Evolutionary conservation across 441 rosid species (phyloP).

Genomic region (Mallotus repandus): DNA sequence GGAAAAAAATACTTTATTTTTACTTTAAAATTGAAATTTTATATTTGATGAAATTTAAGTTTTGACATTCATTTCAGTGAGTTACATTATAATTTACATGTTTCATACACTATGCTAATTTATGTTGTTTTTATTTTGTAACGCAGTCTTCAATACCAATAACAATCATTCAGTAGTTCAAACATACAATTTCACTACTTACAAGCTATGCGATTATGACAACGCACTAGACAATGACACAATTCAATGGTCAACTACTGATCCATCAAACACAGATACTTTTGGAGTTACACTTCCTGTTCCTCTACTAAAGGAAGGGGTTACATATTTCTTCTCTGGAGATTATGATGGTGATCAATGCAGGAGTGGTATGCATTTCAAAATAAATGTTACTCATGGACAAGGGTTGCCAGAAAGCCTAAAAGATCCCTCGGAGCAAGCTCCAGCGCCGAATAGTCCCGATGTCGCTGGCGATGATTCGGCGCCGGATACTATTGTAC

Average conservation of each 20-base stretch:
- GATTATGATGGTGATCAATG: constrained; percentile 94
- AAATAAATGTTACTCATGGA: constrained; percentile 70
- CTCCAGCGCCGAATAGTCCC: constrained; percentile 61
- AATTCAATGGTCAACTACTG: constrained; percentile 57
- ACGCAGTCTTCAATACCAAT: constrained; percentile 83
- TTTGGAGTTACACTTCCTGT: constrained; percentile 54
- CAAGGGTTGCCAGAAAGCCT: constrained; percentile 65
- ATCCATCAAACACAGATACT: constrained; percentile 75
- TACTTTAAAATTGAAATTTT: too few species aligned
- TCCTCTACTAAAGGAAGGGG: constrained; percentile 72
- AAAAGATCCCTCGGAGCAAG: constrained; percentile 44
- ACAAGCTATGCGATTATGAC: constrained; percentile 68
- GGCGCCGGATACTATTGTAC: constrained; percentile 75
- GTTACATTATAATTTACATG: not conserved
- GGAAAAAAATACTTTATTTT: too few species aligned
- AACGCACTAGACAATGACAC: constrained; percentile 53
- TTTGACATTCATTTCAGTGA: not conserved
- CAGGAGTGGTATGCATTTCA: constrained; percentile 59
- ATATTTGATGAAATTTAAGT: too few species aligned
- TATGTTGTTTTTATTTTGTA: not conserved
- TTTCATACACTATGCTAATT: too few species aligned
- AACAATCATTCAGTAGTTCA: constrained; percentile 85
- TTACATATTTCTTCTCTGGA: constrained; percentile 73
- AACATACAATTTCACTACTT: constrained; percentile 74
- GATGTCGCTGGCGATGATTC: constrained; percentile 53